A percentile compares a stretch with the other conserved stretches of the same genome.
phyloP scores from a whole-genome alignment of 1,284 basidiomycete species.

The Irpex sp. region DNA sequence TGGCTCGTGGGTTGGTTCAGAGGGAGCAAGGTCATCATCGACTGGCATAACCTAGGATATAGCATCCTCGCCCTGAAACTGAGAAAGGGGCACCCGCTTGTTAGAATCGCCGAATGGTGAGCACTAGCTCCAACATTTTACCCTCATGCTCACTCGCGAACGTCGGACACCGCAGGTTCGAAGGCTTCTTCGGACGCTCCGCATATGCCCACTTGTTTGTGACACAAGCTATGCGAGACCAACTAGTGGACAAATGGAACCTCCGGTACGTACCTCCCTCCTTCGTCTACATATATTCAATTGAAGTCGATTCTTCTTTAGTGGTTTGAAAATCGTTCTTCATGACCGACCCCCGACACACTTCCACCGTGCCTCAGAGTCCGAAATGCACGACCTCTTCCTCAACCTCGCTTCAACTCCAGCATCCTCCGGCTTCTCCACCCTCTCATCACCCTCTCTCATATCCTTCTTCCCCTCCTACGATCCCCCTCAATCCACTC shows the following conservation, averaged over 20 bases:
- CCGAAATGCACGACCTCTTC: constrained; percentile 74
- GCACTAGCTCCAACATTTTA: constrained; percentile 9
- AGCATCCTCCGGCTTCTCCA: constrained; percentile 10
- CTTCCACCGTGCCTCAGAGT: constrained; percentile 68
- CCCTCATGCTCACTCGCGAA: not conserved
- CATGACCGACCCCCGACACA: constrained; percentile 86
- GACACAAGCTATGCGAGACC: constrained; percentile 81
- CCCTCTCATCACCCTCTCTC: constrained; percentile 30
- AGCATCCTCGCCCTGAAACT: constrained; percentile 87
- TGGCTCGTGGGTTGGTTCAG: constrained; percentile 68
- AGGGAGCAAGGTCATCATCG: constrained; percentile 87
- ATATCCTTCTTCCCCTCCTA: constrained; percentile 39
- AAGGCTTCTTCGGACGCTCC: constrained; percentile 69
- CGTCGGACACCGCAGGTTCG: constrained; percentile 58
- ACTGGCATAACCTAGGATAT: constrained; percentile 99
- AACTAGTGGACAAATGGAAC: constrained; percentile 72
- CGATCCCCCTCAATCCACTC: constrained; percentile 55
- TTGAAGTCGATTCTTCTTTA: constrained; percentile 27
- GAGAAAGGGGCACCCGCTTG: constrained; percentile 65
- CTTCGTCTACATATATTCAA: constrained; percentile 8
- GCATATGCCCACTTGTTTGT: constrained; percentile 96
- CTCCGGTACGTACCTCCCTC: constrained; percentile 54
- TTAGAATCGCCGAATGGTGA: constrained; percentile 73
- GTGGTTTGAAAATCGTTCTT: constrained; percentile 75
- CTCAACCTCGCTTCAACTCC: not conserved